A percentile compares a stretch with the other conserved stretches of the same genome.
These are phyloP conservation scores for Hysterangium stoloniferum DNA, from an alignment of 768 basidiomycete species.

Conservation along the genomic window DNA sequence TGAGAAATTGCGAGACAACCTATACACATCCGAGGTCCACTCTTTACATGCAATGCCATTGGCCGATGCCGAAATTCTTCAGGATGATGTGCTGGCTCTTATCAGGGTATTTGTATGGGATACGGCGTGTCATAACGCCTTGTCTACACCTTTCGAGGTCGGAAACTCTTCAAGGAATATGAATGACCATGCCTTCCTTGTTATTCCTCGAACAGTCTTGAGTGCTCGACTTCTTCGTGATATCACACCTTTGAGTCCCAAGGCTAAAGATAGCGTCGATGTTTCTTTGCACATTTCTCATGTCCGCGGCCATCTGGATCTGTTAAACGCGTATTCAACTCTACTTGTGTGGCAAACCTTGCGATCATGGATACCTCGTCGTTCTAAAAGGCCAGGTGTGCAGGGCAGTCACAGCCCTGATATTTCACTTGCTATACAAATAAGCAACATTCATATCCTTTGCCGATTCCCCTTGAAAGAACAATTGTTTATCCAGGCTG, in stretches of 20 bases:
- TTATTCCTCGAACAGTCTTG: constrained; percentile 11
- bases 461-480: constrained; percentile 32
- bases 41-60: constrained; percentile 37
- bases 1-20: too few relatives aligned
- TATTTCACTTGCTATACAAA: constrained; percentile 24
- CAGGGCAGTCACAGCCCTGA: constrained; percentile 16
- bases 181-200: constrained; percentile 22
- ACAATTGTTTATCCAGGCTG: constrained; percentile 26
- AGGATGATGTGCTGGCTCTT: constrained; percentile 32
- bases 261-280: constrained; percentile 3
- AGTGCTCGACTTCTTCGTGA: constrained; percentile 10
- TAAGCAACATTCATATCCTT: constrained; percentile 41
- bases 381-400: constrained; percentile 14
- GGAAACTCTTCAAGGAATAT: constrained; percentile 17
- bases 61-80: constrained; percentile 22
- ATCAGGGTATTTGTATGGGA: constrained; percentile 39
- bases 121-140: constrained; percentile 48
- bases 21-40: constrained; percentile 43
- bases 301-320: constrained; percentile 26
- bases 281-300: constrained; percentile 9
- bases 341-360: constrained; percentile 56
- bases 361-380: constrained; percentile 28
- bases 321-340: constrained; percentile 58
- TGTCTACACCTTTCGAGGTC: constrained; percentile 58
- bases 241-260: neutral